These are phyloP conservation scores for Pleurotus eryngii DNA, from an alignment of 768 basidiomycete species.

Conservation along the genomic window DNA sequence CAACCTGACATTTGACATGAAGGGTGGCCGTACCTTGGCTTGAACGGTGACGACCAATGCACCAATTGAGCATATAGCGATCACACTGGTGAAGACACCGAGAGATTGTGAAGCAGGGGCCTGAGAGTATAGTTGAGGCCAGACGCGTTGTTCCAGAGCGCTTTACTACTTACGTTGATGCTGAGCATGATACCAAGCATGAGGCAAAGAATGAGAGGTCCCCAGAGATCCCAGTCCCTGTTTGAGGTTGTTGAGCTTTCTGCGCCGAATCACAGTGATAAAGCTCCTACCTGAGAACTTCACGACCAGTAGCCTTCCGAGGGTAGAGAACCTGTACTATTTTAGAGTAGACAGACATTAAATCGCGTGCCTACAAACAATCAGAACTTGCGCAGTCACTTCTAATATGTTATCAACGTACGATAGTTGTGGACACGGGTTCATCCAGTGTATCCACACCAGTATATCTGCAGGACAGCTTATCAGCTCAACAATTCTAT, in stretches of 20 bases:
- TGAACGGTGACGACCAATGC: constrained; percentile 93
- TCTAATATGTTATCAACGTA: constrained; percentile 30
- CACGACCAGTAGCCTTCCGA: constrained; percentile 65
- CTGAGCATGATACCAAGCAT: constrained; percentile 82
- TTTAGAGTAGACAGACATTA: constrained; percentile 89
- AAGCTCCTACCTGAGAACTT: constrained; percentile 64
- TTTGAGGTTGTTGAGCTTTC: neutral
- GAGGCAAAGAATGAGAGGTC: constrained; percentile 82
- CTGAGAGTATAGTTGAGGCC: constrained; percentile 34
- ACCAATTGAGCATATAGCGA: constrained; percentile 88
- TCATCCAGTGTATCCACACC: constrained; percentile 90
- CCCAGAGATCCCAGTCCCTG: constrained; percentile 99
- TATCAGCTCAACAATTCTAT: neutral
- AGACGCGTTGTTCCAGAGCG: too few relatives aligned
- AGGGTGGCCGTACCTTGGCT: constrained; percentile 63
- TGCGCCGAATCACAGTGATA: neutral
- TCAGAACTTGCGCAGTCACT: constrained; percentile 1
- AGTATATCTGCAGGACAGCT: constrained; percentile 56
- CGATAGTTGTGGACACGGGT: constrained; percentile 85
- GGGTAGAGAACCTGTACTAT: constrained; percentile 93
- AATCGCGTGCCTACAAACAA: constrained; percentile 69
- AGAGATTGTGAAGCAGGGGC: constrained; percentile 82
- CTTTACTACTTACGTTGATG: constrained; percentile 55
- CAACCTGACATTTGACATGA: neutral
- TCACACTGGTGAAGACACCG: constrained; percentile 89